Evolutionary conservation across 2,329 filamentous ascomycete species (phyloP), one percentile per base, ranked within the genome.

Genomic region (Pseudogymnoascus sp.): DNA sequence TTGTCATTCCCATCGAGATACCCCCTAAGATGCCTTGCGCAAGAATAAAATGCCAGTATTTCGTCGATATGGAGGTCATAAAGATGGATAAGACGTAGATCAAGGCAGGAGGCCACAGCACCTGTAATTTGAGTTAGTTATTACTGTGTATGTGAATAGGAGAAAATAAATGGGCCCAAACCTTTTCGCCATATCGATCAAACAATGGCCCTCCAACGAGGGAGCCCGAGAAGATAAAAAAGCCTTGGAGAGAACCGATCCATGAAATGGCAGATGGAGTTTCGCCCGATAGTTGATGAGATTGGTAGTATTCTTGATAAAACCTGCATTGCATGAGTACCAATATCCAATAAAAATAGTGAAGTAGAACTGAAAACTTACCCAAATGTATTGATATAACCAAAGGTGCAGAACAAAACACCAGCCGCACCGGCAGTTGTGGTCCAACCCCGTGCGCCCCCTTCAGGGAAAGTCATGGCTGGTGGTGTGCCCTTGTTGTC

Each of bases 81-180:
- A 88, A 86, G 5, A 87, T 69, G 1, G 82, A 80, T 61, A 87
- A 80, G 13, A 87, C 79, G 62, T 85, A 81, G 31, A 85, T 68
- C 60, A 85, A 72, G 0, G 75, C 79, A 21, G 82, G 82, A 12
- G 70, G 69, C 0, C 82, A 25, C 2, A 86, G 68, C 0, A 88
- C 72, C 61, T 75, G 77, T 29, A 18, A 37, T 62, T 65, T 8
- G 67, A 67, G 29, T n/a, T n/a, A n/a, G n/a, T n/a, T n/a, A n/a
- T n/a, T n/a, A n/a, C n/a, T n/a, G n/a, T n/a, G n/a, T n/a, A n/a
- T n/a, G n/a, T n/a, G n/a, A n/a, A n/a, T n/a, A n/a, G n/a, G n/a
- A n/a, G n/a, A n/a, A n/a, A n/a, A n/a, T 4, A 18, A 33, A 31
- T 52, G 9, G 13, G 7, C n/a, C 60, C 31, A 4, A 62, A 68